Evolutionary conservation across 169 alveolate species (phyloP).

Genomic region (Plasmodium gallinaceum): DNA sequence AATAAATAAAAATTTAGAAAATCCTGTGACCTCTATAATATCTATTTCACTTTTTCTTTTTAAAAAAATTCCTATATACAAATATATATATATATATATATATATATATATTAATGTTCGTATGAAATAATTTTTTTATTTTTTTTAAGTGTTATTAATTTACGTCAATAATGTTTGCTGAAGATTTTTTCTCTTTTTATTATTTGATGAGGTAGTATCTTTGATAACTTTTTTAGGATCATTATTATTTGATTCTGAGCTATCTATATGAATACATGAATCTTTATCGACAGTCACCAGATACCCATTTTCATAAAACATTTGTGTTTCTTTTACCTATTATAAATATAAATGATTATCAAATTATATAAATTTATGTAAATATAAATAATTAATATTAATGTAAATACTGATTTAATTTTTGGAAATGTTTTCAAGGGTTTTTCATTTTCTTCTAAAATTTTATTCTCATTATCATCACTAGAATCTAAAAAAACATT

Average conservation of each 20-base stretch:
- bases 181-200: conserved; percentile 19
- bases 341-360: neutral
- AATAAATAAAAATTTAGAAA: neutral
- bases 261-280: neutral
- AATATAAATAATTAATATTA: neutral
- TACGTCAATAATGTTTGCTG: conserved; percentile 73
- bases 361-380: neutral
- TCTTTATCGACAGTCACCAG: conserved; percentile 54
- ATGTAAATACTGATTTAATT: neutral
- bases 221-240: conserved; percentile 1
- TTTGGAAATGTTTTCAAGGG: neutral
- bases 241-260: neutral
- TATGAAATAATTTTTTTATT: neutral
- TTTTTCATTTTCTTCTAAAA: neutral
- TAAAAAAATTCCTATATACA: conserved; percentile 40
- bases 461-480: neutral
- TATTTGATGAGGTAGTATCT: conserved; percentile 4
- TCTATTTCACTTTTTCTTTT: conserved; percentile 13
- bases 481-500: neutral
- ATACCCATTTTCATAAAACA: conserved; percentile 69
- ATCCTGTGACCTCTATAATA: neutral
- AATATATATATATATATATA: neutral
- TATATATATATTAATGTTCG: neutral
- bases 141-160: neutral
- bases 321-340: conserved; percentile 34